A percentile compares a stretch with the other conserved stretches of the same genome.
Evolutionary conservation across 306 rosid genomes (phyloP).

Genomic region (Purshia tridentata): DNA sequence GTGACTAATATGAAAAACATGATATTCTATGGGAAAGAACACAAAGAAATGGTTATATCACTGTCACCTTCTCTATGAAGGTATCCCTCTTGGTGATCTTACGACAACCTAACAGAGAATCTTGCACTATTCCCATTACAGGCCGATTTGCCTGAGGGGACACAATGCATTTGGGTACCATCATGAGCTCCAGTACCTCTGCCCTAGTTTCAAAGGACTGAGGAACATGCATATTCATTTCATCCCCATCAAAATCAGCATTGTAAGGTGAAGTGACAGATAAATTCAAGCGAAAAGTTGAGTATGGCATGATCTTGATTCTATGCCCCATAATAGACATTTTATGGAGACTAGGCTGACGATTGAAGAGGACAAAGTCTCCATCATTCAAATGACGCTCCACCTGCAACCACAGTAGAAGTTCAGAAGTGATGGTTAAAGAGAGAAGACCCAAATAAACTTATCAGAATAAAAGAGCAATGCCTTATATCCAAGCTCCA

Average conservation of each 20-base stretch:
- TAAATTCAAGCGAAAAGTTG: constrained; percentile 88
- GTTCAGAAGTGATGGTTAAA: constrained; percentile 15
- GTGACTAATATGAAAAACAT: constrained; percentile 15
- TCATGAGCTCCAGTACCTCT: constrained; percentile 97
- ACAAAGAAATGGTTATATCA: not conserved
- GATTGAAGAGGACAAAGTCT: constrained; percentile 93
- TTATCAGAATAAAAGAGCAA: constrained; percentile 5
- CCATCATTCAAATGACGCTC: constrained; percentile 99
- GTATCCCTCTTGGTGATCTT: constrained; percentile 97
- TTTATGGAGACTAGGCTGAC: constrained; percentile 99
- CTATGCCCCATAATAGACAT: constrained; percentile 99
- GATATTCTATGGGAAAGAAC: not conserved
- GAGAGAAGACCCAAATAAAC: constrained; percentile 10
- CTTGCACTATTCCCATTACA: constrained; percentile 99
- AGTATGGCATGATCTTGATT: constrained; percentile 98
- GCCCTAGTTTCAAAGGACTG: constrained; percentile 99
- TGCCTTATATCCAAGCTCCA: constrained; percentile 99
- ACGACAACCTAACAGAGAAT: constrained; percentile 87
- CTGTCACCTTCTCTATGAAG: constrained; percentile 78
- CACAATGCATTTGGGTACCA: constrained; percentile 99
- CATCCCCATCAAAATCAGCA: constrained; percentile 99
- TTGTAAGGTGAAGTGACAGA: constrained; percentile 96
- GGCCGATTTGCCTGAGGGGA: constrained; percentile 97
- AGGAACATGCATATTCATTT: constrained; percentile 99
- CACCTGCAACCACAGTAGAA: constrained; percentile 59